Base-by-base conservation (phyloP, 1,284 basidiomycete species). In the Sphagnurus paluster region DNA sequence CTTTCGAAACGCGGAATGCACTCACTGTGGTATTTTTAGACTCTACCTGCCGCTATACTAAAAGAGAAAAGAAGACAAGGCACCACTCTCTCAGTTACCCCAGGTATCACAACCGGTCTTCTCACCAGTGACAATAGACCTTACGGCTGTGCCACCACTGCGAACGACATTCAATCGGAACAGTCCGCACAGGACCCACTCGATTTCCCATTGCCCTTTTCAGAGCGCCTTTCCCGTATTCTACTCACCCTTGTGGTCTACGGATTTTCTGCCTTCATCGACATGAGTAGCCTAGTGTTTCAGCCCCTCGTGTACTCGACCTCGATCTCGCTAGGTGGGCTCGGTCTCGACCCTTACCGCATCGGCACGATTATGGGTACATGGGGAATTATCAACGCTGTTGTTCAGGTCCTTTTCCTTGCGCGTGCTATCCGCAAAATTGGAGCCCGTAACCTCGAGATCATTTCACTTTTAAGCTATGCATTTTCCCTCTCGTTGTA, bases 261-360 rank as follows among this genome's bases (percentile, higher is more conserved):
- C 48, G 58, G 52, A 2, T 60, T 68, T 35, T 48, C 70, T 4
- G 52, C 63, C 7, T 68, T 74, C 37, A 46, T 62, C 11, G 68
- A 71, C 23, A 71, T 70, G 52, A 53, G 59, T 6, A 56, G 61
- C 36, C 49, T 54, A 19, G 65, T 63, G 14, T 61, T 74, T 20
- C 56, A 60, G 14, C 68, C 69, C 8, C 60, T 72, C 29, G 59
- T 70, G 43, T 67, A 66, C 39, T 65, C 64, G 4, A 66, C 65
- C 1, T 63, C 68, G 0, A 53, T 66, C 5, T 24, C 47, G 2
- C 44, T 58, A 5, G 70, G 69, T 25, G 69, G 68, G 5, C 58
- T 71, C 0, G 67, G 64, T 3, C 55, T 67, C 28, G 49, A 54
- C 29, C 58, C 66, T 10, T 57, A 57, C 29, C 50, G 53, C 17